These are phyloP conservation scores for Ophiostoma fasciatum DNA, from an alignment of 2,329 filamentous ascomycete species.

Conservation along the genomic window DNA sequence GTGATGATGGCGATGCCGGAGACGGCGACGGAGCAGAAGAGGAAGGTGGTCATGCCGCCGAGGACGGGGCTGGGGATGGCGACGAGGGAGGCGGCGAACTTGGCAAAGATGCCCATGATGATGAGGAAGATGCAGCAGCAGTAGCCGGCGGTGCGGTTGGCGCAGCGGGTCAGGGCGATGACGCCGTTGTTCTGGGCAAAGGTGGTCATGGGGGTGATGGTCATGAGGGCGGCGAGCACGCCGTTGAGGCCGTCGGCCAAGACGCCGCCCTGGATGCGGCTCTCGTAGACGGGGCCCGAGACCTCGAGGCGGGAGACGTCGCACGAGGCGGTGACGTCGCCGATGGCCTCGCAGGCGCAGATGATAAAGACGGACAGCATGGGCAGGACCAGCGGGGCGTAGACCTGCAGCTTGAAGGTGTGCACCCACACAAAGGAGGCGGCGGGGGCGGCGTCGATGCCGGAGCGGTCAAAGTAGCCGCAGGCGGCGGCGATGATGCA, in stretches of 20 bases:
- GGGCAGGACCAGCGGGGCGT: conserved; percentile 59
- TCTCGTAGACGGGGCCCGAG: conserved; percentile 56
- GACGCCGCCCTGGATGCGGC: conserved; percentile 63
- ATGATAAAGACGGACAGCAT: conserved; percentile 57
- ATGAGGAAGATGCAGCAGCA: conserved; percentile 63
- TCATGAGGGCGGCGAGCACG: conserved; percentile 59
- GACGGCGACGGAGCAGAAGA: conserved; percentile 63
- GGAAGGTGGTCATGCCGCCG: conserved; percentile 64
- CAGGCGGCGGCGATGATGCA: conserved; percentile 66
- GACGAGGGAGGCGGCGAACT: conserved; percentile 67
- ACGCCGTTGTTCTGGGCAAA: conserved; percentile 81
- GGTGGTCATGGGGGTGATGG: conserved; percentile 64
- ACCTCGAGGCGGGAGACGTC: conserved; percentile 67
- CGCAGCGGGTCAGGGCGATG: conserved; percentile 67
- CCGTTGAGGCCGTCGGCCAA: conserved; percentile 66
- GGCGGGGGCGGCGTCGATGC: conserved; percentile 55
- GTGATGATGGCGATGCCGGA: conserved; percentile 65
- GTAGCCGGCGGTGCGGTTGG: conserved; percentile 68
- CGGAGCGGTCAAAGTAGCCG: conserved; percentile 62
- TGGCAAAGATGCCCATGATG: conserved; percentile 69
- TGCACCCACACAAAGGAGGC: conserved; percentile 68
- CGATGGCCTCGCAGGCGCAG: conserved; percentile 64
- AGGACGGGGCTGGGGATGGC: conserved; percentile 55
- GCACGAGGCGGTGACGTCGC: conserved; percentile 68
- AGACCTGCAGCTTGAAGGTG: conserved; percentile 58